phyloP scores from a whole-genome alignment of 2,329 filamentous ascomycete genomes.

The Nigrospora osmanthi region DNA sequence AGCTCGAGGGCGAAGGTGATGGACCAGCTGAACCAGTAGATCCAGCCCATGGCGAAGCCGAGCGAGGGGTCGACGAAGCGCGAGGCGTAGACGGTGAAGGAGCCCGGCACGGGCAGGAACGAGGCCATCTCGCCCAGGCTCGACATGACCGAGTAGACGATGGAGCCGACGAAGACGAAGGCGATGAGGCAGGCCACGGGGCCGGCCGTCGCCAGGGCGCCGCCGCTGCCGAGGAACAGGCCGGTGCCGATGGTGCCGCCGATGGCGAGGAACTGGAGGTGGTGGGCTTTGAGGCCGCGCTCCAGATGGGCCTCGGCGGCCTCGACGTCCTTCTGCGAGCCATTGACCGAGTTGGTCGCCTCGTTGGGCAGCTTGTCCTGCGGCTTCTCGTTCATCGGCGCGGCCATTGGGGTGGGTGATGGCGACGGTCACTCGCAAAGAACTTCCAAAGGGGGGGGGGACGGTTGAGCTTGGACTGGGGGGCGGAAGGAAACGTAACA shows the following conservation, averaged over 20 bases:
- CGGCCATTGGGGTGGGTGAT: too few relatives aligned
- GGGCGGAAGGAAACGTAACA: too few relatives aligned
- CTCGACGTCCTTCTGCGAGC: constrained; percentile 16
- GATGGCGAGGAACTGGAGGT: constrained; percentile 27
- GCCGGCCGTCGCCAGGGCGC: constrained; percentile 53
- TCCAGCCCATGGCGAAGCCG: constrained; percentile 74
- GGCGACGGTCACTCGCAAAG: too few relatives aligned
- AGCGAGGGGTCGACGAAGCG: constrained; percentile 63
- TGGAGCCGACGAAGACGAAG: constrained; percentile 29
- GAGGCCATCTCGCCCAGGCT: constrained; percentile 67
- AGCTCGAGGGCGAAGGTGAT: constrained; percentile 68
- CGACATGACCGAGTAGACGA: constrained; percentile 71
- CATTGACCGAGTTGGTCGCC: constrained; percentile 3
- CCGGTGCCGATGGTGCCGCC: constrained; percentile 64
- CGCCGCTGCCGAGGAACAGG: constrained; percentile 62
- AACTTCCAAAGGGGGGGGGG: too few relatives aligned
- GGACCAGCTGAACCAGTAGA: constrained; percentile 73
- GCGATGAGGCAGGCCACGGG: constrained; percentile 61
- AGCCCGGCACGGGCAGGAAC: constrained; percentile 68
- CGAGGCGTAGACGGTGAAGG: constrained; percentile 68
- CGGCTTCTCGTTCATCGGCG: neutral
- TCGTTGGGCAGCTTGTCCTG: neutral
- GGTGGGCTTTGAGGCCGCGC: constrained; percentile 21
- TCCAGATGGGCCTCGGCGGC: constrained; percentile 21
- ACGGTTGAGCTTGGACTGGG: too few relatives aligned